phyloP scores from a whole-genome alignment of 192 early-diverging fungal genomes.

The Helicostylum pulchrum region DNA sequence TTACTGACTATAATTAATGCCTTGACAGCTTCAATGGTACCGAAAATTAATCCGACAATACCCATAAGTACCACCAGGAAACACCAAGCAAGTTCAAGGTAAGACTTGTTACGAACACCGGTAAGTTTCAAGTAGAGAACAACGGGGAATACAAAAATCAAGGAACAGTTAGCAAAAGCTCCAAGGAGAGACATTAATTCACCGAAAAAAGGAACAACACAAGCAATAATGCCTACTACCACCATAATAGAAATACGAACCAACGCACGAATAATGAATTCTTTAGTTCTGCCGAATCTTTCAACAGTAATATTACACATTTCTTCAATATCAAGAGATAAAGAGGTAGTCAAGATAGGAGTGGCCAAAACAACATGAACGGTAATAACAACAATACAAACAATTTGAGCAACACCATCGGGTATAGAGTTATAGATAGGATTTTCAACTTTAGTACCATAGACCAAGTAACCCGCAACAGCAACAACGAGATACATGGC shows the following conservation, averaged over 20 bases:
- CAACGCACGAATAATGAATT: constrained; percentile 52
- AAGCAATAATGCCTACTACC: constrained; percentile 52
- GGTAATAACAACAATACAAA: constrained; percentile 71
- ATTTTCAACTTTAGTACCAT: constrained; percentile 58
- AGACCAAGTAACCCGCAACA: constrained; percentile 68
- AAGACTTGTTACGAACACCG: constrained; percentile 43
- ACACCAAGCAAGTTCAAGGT: constrained; percentile 47
- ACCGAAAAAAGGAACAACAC: constrained; percentile 74
- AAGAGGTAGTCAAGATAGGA: constrained; percentile 72
- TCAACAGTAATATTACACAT: constrained; percentile 57
- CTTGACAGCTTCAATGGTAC: constrained; percentile 61
- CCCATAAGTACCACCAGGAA: constrained; percentile 60
- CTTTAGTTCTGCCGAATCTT: constrained; percentile 42
- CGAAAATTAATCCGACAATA: constrained; percentile 60
- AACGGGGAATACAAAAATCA: constrained; percentile 84
- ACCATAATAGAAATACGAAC: constrained; percentile 57
- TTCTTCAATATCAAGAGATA: constrained; percentile 73
- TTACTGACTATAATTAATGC: constrained; percentile 15
- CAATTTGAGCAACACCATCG: constrained; percentile 51
- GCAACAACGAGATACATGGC: constrained; percentile 67
- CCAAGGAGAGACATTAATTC: constrained; percentile 76
- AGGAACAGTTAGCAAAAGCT: constrained; percentile 68
- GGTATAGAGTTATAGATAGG: constrained; percentile 76
- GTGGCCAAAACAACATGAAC: constrained; percentile 77
- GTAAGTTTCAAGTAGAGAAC: constrained; percentile 72